Conservation (phyloP, 73 alveolate species). For the Durusdinium trenchii region DNA sequence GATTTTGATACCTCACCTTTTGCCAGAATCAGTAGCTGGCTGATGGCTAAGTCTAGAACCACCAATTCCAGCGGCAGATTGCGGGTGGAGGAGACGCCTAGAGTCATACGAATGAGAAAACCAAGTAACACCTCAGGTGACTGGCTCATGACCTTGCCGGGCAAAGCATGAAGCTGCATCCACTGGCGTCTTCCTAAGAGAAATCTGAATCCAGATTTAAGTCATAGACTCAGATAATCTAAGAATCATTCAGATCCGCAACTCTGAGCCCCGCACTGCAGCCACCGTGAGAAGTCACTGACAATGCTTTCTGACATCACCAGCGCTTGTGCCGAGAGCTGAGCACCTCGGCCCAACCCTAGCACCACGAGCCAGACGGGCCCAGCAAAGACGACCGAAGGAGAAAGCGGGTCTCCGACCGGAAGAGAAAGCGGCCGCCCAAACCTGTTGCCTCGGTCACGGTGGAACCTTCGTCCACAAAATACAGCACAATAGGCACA, state of each 20-base stretch:
- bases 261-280: slow-evolving; percentile 27
- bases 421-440: slow-evolving; percentile 58
- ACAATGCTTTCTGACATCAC: slow-evolving; percentile 20
- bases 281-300: slow-evolving; percentile 83
- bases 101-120: background rate
- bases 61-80: slow-evolving; percentile 7
- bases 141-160: slow-evolving; percentile 75
- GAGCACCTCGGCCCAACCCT: background rate
- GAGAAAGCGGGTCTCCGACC: background rate
- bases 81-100: slow-evolving; percentile 32
- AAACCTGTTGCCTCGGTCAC: slow-evolving; percentile 37
- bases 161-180: slow-evolving; percentile 90
- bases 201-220: background rate
- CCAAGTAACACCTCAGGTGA: too few species aligned
- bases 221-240: background rate
- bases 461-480: background rate
- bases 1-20: too few species aligned
- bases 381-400: background rate
- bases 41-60: background rate
- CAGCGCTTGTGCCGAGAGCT: slow-evolving; percentile 15
- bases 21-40: too few species aligned
- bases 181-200: slow-evolving; percentile 84
- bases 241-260: background rate
- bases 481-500: background rate
- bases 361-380: background rate